Percentiles rank a stretch among this genome's conserved stretches.
These are phyloP conservation scores for Lobulomyces angularis DNA, from an alignment of 192 early-diverging fungal genomes.

Conservation along the genomic window DNA sequence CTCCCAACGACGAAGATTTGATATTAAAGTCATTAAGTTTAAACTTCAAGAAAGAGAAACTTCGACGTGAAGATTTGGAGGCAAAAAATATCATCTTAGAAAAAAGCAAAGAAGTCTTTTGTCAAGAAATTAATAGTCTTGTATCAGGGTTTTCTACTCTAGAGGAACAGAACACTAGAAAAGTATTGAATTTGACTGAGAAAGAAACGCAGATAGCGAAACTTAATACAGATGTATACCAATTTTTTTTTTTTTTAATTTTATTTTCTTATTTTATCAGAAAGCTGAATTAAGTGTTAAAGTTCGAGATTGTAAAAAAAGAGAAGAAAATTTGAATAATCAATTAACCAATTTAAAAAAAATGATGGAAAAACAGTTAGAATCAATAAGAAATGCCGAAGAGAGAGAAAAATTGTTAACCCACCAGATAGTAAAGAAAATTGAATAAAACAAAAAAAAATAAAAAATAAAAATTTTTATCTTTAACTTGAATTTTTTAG, in stretches of 20 bases:
- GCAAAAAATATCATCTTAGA: too few relatives aligned
- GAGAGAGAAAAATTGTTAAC: slow-evolving; percentile 61
- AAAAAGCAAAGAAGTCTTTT: too few relatives aligned
- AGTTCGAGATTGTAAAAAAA: slow-evolving; percentile 58
- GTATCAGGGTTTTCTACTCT: too few relatives aligned
- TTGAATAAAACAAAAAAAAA: slow-evolving; percentile 5
- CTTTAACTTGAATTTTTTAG: slow-evolving; percentile 5
- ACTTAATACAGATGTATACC: slow-evolving; percentile 55
- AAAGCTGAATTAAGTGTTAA: slow-evolving; percentile 11
- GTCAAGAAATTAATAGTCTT: too few relatives aligned
- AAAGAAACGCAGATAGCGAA: slow-evolving; percentile 71
- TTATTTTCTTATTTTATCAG: neutral
- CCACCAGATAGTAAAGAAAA: slow-evolving; percentile 58
- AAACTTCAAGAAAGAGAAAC: too few relatives aligned
- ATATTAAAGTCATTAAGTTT: too few relatives aligned
- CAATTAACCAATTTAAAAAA: slow-evolving; percentile 54
- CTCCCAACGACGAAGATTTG: too few relatives aligned
- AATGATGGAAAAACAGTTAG: slow-evolving; percentile 73
- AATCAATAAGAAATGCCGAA: slow-evolving; percentile 66
- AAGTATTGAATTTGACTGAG: slow-evolving; percentile 59
- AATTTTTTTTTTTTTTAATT: too few relatives aligned
- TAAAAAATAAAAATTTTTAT: slow-evolving; percentile 6
- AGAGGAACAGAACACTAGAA: slow-evolving; percentile 70
- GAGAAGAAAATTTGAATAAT: slow-evolving; percentile 51
- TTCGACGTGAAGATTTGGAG: too few relatives aligned